phyloP scores from a whole-genome alignment of 2,329 filamentous ascomycete genomes.

The Fusarium marasasianum region DNA sequence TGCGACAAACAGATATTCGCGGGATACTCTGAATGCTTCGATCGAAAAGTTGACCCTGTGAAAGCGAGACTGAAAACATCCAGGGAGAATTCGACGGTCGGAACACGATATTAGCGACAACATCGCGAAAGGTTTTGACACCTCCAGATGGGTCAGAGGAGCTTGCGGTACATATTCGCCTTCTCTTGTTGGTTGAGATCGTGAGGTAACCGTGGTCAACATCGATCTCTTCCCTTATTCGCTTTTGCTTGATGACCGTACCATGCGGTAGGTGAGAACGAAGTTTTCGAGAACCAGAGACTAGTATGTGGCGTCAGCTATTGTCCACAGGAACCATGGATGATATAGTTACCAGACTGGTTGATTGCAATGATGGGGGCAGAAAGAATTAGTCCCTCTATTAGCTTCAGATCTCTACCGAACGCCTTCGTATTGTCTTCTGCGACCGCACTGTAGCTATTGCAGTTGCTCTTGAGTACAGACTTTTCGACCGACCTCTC shows the following conservation, averaged over 20 bases:
- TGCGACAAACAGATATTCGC: slow-evolving; percentile 12
- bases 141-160: not conserved
- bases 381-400: slow-evolving; percentile 7
- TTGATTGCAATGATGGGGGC: slow-evolving; percentile 10
- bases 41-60: slow-evolving; percentile 27
- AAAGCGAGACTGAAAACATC: slow-evolving; percentile 14
- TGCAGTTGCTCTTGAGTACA: rapidly evolving
- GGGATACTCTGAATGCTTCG: slow-evolving; percentile 25
- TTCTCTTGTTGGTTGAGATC: slow-evolving; percentile 15
- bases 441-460: not conserved
- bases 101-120: slow-evolving; percentile 17
- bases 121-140: not conserved
- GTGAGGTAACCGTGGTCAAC: slow-evolving; percentile 1
- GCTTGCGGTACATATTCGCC: not conserved
- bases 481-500: not conserved
- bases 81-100: not conserved
- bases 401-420: not conserved
- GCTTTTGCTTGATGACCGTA: slow-evolving; percentile 22
- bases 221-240: slow-evolving; percentile 18
- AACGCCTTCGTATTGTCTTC: not conserved
- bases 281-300: not conserved
- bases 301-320: not conserved
- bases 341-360: not conserved
- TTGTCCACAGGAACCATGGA: rapidly evolving
- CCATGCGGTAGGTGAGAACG: not conserved